Evolutionary conservation across 1,139 yeast species (phyloP), one percentile per base, ranked within the genome.

Genomic region (Candida dubliniensis): DNA sequence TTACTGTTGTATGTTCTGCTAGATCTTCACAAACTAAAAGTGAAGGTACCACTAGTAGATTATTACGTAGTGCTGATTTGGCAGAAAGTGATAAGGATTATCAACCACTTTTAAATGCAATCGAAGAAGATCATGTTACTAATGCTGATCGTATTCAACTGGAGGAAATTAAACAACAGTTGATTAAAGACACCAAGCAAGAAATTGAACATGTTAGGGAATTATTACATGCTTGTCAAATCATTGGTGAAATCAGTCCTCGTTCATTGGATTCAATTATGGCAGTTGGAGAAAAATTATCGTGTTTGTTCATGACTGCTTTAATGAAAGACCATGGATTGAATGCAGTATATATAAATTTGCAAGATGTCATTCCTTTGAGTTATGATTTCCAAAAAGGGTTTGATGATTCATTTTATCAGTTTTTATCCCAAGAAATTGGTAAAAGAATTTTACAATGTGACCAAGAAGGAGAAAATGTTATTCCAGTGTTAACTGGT

Each of bases 1-100:
- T 91, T n/a, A 97, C 96, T 1, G 95, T 93, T 24, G 99, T 93
- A 4, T 93, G 99, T 63, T 87, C 96, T 31, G 99, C 99, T 3
- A 77, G 99, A 53, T 88, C 96, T 7, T 83, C 96, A 0, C 79
- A 87, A 48, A 86, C 96, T 26, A 93, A 93, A 60, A 82, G 87
- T 34, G 97, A 91, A 64, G 99, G 99, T 42, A 93, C 99, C 35
- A 93, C 99, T 5, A 87, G 96, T 2, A 69, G 96, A 51, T 74
- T 93, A 29, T 68, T 93, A 41, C 67, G 75, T 38, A 88, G 96
- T 12, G 95, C 96, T 11, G 96, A 90, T 45, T 63, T 77, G 39
- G 91, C 96, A 1, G 71, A 84, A 2, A 71, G 70, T 31, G 74
- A 74, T 51, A 77, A 71, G 26, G 85, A 82, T 53, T 85, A 73